Base-by-base conservation (phyloP, 495 filamentous ascomycete species). In the Penicillium longicatenatum region DNA sequence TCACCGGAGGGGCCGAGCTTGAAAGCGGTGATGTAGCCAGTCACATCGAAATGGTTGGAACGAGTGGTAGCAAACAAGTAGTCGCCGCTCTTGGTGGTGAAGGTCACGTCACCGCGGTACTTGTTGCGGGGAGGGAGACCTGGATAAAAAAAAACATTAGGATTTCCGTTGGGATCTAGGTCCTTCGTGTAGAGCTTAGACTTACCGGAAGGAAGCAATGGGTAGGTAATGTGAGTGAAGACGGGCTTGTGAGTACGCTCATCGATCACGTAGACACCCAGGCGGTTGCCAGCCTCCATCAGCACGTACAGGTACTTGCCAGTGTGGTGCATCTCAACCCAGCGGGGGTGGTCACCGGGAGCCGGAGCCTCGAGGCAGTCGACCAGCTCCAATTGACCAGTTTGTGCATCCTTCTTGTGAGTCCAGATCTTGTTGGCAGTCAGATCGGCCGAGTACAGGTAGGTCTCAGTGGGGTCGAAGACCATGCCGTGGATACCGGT, bases 401-500 rank as follows among this genome's bases (percentile, higher is more conserved):
- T 81, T 22, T 76, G 62, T 8, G 73, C 73, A 58, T 85, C 76
- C 74, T 93, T 94, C 68, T 82, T 81, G 73, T 94, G 90, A 12
- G 86, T 88, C 90, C 90, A 94, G 50, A 94, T 83, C 77, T 89
- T 91, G 78, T 94, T 92, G 62, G 86, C 89, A 58, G 81, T 83
- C 70, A 94, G 81, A 72, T 94, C 90, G 55, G 90, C 90, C 20
- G 89, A 91, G 78, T 94, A 94, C 35, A 94, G 82, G 73, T 91
- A 93, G 14, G 84, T 89, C 74, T 94, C 90, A 52, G 84, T 86
- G 11, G 88, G 84, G 69, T 94, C 89, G 67, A 94, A 94, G 44
- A 91, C 89, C 88, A 92, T 92, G 73, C 89, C 90, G 73, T 94
- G 90, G 60, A 94, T 89, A 44, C 88, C 90, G 8, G 89, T 88